phyloP scores from a whole-genome alignment of 306 rosid species.

The Amphicarpaea edgeworthii region DNA sequence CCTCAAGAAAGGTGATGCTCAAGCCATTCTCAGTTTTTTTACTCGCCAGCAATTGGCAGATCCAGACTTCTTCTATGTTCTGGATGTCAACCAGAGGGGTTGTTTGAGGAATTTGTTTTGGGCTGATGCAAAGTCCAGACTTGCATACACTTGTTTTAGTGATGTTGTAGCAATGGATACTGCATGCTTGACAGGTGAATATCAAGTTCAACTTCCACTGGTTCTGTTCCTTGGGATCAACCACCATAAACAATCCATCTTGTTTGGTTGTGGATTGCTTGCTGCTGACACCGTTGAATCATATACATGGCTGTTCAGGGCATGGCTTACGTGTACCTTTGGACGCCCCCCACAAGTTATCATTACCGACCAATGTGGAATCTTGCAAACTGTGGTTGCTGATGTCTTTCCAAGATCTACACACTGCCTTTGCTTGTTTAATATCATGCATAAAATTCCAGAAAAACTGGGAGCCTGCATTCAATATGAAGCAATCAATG shows the following conservation, averaged over 20 bases:
- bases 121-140: slow-evolving; percentile 68
- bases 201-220: slow-evolving; percentile 69
- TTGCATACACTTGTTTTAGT: slow-evolving; percentile 60
- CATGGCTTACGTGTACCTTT: slow-evolving; percentile 72
- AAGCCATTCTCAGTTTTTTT: slow-evolving; percentile 62
- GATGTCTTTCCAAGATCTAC: slow-evolving; percentile 83
- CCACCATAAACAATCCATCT: slow-evolving; percentile 71
- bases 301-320: slow-evolving; percentile 76
- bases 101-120: slow-evolving; percentile 77
- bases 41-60: slow-evolving; percentile 58
- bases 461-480: slow-evolving; percentile 58
- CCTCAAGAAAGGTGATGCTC: slow-evolving; percentile 68
- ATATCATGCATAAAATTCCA: slow-evolving; percentile 62
- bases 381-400: slow-evolving; percentile 61
- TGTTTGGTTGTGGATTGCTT: slow-evolving; percentile 81
- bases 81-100: slow-evolving; percentile 74
- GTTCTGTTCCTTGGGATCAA: slow-evolving; percentile 72
- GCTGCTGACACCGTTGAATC: slow-evolving; percentile 66
- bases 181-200: slow-evolving; percentile 56
- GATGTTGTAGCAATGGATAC: slow-evolving; percentile 69
- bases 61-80: slow-evolving; percentile 70
- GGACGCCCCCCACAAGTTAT: slow-evolving; percentile 82
- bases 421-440: slow-evolving; percentile 62
- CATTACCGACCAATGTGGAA: slow-evolving; percentile 55
- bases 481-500: slow-evolving; percentile 59